phyloP scores from a whole-genome alignment of 768 basidiomycete genomes.

The Rhizopogon vulgaris region DNA sequence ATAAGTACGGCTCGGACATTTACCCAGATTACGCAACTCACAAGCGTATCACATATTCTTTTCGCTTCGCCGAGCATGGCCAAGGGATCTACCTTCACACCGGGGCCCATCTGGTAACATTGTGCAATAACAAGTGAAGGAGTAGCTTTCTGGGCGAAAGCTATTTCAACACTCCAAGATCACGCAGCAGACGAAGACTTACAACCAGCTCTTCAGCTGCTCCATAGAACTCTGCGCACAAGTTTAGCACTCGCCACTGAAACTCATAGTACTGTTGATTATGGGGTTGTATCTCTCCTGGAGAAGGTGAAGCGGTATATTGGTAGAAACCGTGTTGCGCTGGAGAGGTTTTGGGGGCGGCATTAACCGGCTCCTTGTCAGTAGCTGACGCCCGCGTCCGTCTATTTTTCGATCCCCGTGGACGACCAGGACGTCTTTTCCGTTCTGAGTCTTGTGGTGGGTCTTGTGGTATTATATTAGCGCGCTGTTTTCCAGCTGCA shows the following conservation, averaged over 20 bases:
- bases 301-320: conserved; percentile 33
- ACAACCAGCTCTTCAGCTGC: conserved; percentile 83
- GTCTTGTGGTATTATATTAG: conserved; percentile 21
- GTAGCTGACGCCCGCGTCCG: conserved; percentile 34
- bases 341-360: conserved; percentile 23
- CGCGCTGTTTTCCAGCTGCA: conserved; percentile 15
- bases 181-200: conserved; percentile 26
- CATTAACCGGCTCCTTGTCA: conserved; percentile 17
- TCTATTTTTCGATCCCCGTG: conserved; percentile 74
- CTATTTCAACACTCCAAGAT: conserved; percentile 6
- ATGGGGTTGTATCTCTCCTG: conserved; percentile 49
- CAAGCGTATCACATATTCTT: conserved; percentile 70
- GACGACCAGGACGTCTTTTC: conserved; percentile 74
- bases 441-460: conserved; percentile 30
- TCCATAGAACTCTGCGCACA: conserved; percentile 82
- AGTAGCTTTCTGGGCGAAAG: conserved; percentile 39
- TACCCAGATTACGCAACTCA: conserved; percentile 25
- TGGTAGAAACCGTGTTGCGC: conserved; percentile 40
- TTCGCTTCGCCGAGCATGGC: conserved; percentile 73
- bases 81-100: conserved; percentile 66
- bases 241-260: conserved; percentile 76
- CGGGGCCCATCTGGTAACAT: conserved; percentile 70
- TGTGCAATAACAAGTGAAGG: conserved; percentile 72
- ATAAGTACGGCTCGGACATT: neutral
- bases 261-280: conserved; percentile 82